A percentile compares a stretch with the other conserved stretches of the same genome.
These are phyloP conservation scores for Alliaria petiolata DNA, from an alignment of 345 rosid genomes.

Conservation along the genomic window DNA sequence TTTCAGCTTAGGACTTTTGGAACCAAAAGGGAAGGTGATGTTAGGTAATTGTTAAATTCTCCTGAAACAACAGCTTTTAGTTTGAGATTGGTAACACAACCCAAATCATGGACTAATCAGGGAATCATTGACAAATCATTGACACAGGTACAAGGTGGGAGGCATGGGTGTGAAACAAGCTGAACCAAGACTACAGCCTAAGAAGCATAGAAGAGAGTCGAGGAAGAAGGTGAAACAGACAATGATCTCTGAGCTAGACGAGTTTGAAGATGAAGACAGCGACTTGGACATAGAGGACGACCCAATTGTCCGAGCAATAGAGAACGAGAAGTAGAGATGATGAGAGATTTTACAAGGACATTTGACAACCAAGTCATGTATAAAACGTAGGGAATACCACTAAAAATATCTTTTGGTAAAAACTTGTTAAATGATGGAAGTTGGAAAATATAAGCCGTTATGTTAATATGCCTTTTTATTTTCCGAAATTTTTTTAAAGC, in stretches of 20 bases:
- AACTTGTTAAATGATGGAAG: too few species aligned
- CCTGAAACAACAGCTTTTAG: not conserved
- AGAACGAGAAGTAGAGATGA: conserved; percentile 43
- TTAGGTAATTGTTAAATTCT: conserved; percentile 48
- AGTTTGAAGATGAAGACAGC: conserved; percentile 48
- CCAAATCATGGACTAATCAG: not conserved
- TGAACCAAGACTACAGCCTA: conserved; percentile 72
- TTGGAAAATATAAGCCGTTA: too few species aligned
- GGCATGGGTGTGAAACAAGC: conserved; percentile 77
- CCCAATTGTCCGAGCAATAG: conserved; percentile 49
- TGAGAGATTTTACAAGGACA: too few species aligned
- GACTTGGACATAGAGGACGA: conserved; percentile 56
- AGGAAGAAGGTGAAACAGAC: conserved; percentile 78
- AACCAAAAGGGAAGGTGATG: conserved; percentile 81
- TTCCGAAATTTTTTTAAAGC: too few species aligned
- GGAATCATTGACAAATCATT: too few species aligned
- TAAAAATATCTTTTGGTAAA: too few species aligned
- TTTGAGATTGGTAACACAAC: not conserved
- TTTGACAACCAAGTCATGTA: too few species aligned
- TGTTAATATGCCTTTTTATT: too few species aligned
- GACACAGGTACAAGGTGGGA: conserved; percentile 70
- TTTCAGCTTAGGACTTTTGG: conserved; percentile 87
- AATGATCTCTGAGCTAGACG: conserved; percentile 49
- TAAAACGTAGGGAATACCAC: too few species aligned
- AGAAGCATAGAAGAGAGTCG: conserved; percentile 81